Evolutionary conservation across 2,329 filamentous ascomycete species (phyloP), one percentile per base, ranked within the genome.

Genomic region (Lachnellula subtilissima): DNA sequence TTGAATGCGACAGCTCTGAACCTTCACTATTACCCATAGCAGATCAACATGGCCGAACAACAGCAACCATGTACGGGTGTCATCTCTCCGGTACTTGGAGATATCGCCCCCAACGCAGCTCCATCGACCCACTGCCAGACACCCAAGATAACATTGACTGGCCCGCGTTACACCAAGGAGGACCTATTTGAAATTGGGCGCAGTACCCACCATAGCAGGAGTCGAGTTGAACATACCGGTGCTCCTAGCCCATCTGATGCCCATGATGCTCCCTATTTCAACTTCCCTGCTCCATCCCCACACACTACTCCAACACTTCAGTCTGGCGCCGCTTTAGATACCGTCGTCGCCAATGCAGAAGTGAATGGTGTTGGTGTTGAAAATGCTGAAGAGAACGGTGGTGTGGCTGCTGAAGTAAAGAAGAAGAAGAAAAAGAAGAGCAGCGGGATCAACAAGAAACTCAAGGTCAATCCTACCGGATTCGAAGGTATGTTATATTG

Each of bases 401-500:
- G 15, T 22, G 17, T 36, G 37, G 17, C 52, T 49, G 51, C 12
- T n/a, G 52, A 50, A 19, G 22, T 32, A 4, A 56, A 56, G 46
- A 58, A 55, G 47, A 74, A 73, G 62, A 75, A 73, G 63, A 76
- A 75, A 63, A 77, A 74, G 65, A 77, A 70, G 61, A 74, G 73
- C 54, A 75, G 69, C 50, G 64, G 63, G 15, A 70, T 67, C 35
- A 60, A 61, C n/a, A 72, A 70, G 56, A 71, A 60, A 23, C 67
- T 61, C 50, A 64, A 64, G 45, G 43, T 62, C 36, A 40, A 49
- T 17, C n/a, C 65, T 73, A 87, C 83, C 5, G 89, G 89, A 0
- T 92, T 91, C 56, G 89, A 92, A 72, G 82, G 84, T 80, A 64
- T 49, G 64, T 67, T 45, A 35, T 32, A 17, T 47, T 36, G 14